Conservation (phyloP, 2,329 filamentous ascomycete genomes). For the Clonostachys rhizophaga region DNA sequence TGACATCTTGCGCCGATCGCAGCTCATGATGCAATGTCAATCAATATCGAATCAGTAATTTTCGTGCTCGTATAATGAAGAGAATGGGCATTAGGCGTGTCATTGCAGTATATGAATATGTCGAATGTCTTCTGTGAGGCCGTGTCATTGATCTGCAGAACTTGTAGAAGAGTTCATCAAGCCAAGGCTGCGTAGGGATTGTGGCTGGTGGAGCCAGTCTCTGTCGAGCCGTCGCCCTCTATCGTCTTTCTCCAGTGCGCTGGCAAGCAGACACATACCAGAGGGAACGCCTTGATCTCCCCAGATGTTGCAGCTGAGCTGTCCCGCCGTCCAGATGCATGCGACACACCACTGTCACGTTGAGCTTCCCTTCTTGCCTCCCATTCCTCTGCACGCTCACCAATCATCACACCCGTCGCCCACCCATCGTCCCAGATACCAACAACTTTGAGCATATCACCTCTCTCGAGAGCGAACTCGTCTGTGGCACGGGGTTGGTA, state of each 20-base stretch:
- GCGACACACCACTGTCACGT: conserved; percentile 89
- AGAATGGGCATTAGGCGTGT: no score
- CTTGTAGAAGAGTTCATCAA: conserved; percentile 7
- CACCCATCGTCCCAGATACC: conserved; percentile 99
- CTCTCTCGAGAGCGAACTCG: conserved; percentile 88
- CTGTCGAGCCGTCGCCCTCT: conserved; percentile 75
- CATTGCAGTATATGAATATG: no score
- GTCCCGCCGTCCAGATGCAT: conserved; percentile 61
- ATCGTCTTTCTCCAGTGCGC: conserved; percentile 97
- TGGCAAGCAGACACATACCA: conserved; percentile 92
- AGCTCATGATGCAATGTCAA: no score
- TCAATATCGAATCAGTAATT: no score
- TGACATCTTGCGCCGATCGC: no score
- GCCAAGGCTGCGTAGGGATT: conserved; percentile 13
- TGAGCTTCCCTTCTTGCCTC: conserved; percentile 71
- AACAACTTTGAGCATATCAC: conserved; percentile 96
- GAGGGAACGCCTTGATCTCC: conserved; percentile 95
- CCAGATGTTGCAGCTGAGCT: conserved; percentile 60
- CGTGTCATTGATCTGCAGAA: no score
- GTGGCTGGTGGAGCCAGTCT: conserved; percentile 47
- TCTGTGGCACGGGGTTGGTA: conserved; percentile 92
- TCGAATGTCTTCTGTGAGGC: no score
- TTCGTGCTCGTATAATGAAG: no score
- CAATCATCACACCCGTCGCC: conserved; percentile 86
- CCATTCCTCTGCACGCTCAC: conserved; percentile 85